phyloP scores from a whole-genome alignment of 169 alveolate genomes.

The Plasmodium cynomolgi region DNA sequence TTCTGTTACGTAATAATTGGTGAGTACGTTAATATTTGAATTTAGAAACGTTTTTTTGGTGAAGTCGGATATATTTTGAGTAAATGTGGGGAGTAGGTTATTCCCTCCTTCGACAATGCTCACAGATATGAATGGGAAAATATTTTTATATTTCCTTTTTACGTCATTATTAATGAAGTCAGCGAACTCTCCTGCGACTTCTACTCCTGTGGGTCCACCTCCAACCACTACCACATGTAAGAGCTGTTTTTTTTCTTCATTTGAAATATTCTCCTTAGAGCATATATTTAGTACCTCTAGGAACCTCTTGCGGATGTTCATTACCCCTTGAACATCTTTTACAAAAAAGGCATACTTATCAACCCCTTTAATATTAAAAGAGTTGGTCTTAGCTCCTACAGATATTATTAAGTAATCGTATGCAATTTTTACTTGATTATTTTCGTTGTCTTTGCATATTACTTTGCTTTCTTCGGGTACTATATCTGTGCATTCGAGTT shows the following conservation, averaged over 20 bases:
- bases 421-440: constrained; percentile 30
- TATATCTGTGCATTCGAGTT: constrained; percentile 76
- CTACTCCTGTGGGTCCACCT: constrained; percentile 88
- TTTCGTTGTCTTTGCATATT: constrained; percentile 29
- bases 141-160: constrained; percentile 30
- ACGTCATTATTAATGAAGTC: constrained; percentile 76
- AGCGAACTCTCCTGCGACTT: constrained; percentile 83
- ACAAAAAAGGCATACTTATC: constrained; percentile 82
- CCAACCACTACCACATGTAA: constrained; percentile 84
- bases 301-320: constrained; percentile 71
- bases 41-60: constrained; percentile 58
- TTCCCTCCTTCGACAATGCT: constrained; percentile 83
- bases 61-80: constrained; percentile 76
- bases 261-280: constrained; percentile 43
- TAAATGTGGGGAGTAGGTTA: constrained; percentile 79
- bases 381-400: constrained; percentile 84
- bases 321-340: constrained; percentile 83
- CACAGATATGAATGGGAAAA: constrained; percentile 77
- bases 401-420: constrained; percentile 83
- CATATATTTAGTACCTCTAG: constrained; percentile 76
- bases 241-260: constrained; percentile 65
- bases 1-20: constrained; percentile 78
- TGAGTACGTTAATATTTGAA: constrained; percentile 75
- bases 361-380: constrained; percentile 84
- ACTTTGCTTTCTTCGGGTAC: constrained; percentile 12